Base-by-base conservation (phyloP, 352 stramenopile species). In the Globisporangium recalcitrans region DNA sequence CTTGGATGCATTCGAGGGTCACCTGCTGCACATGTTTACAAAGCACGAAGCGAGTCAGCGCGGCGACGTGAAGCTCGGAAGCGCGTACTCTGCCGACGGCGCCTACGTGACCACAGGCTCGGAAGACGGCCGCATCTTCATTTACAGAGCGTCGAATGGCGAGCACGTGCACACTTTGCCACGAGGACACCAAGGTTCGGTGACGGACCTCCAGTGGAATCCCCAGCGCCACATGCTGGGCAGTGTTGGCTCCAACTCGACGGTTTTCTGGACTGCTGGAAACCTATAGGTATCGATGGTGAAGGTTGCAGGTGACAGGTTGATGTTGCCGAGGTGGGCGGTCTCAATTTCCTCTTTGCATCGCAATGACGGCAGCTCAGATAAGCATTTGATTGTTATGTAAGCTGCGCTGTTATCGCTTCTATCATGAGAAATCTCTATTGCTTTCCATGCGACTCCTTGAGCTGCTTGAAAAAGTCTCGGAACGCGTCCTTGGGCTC, bases 1-100 rank as follows among this genome's bases (percentile, higher is more conserved):
- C 34, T 69, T 95, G 4, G 86, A 95, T 64, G 84, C 86, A 7
- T 95, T 95, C 58, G 85, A 95, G 68, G 86, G 86, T 27, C 81
- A 88, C 19, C 58, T 93, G 40, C 61, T 92, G 52, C 84, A 93
- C 68, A 67, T 90, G 49, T 85, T 92, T 32, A 79, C 73, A 29
- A 73, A 86, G 38, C 81, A 90, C 61, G 69, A 64, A 13, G 59
- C 72, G 34, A 69, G 49, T 13, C 67, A 75, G 32, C 68, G 69
- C 16, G 63, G 51, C 2, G 71, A 78, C 13, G 54, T 69, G 32
- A 84, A 86, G 48, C 77, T 93, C 40, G 86, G 82, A 2, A 77
- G 74, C 27, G 71, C 62, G 48, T 95, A 91, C 69, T 91, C 84
- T 4, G 62, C 84, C 26, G 86, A 95, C 63, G 84, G 86, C n/a